Percentiles rank a stretch among this genome's conserved stretches.
Conservation (phyloP, 2,329 filamentous ascomycete genomes). For the Aspergillus quadricinctus region DNA sequence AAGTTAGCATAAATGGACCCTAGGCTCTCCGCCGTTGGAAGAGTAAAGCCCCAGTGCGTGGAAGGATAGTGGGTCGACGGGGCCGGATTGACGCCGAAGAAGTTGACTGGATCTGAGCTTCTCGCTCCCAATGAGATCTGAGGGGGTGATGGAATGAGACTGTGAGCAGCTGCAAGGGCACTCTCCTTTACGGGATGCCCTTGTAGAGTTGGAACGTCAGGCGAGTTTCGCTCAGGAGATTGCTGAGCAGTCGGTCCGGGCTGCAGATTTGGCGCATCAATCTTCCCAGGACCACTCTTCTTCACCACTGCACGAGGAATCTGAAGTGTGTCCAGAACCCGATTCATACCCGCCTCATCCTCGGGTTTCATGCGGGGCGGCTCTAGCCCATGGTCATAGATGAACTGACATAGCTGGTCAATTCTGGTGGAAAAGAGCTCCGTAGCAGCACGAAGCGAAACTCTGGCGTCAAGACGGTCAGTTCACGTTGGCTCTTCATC, state of each 20-base stretch:
- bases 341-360: conserved; percentile 35
- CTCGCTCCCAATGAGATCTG: conserved; percentile 12
- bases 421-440: conserved; percentile 36
- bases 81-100: conserved; percentile 20
- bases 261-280: not conserved
- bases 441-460: conserved; percentile 33
- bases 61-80: conserved; percentile 20
- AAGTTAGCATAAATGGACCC: conserved; percentile 32
- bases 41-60: conserved; percentile 30
- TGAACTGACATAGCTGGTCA: conserved; percentile 38
- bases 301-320: conserved; percentile 24
- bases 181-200: conserved; percentile 8
- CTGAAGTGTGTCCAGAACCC: conserved; percentile 35
- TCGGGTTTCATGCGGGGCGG: conserved; percentile 37
- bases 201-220: conserved; percentile 4
- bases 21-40: conserved; percentile 35
- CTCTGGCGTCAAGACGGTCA: conserved; percentile 17
- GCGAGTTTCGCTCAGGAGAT: conserved; percentile 13
- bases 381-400: conserved; percentile 38
- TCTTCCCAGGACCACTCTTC: not conserved
- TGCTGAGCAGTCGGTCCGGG: not conserved
- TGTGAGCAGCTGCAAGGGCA: not conserved
- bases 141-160: conserved; percentile 5
- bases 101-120: conserved; percentile 15
- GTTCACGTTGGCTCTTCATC: not conserved